A percentile compares a stretch with the other conserved stretches of the same genome.
phyloP scores from a whole-genome alignment of 306 rosid genomes.

The Mimosa bimucronata region DNA sequence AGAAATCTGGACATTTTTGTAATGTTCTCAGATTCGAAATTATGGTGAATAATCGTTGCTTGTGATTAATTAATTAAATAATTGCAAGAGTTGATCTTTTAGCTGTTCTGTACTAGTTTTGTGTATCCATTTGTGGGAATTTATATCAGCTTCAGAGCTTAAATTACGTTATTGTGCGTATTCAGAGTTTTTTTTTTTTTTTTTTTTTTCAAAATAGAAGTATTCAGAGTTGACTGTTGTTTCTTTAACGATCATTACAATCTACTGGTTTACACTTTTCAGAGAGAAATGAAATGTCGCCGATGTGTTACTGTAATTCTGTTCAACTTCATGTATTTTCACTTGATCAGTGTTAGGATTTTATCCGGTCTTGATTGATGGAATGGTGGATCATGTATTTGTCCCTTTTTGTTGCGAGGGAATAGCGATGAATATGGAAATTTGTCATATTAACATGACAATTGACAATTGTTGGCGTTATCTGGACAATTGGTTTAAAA shows the following conservation, averaged over 20 bases:
- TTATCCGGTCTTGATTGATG: constrained; percentile 11
- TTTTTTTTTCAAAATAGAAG: too few relatives aligned
- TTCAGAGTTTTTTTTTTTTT: too few relatives aligned
- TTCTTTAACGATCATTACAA: neutral
- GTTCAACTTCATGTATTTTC: neutral
- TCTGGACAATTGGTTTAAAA: neutral
- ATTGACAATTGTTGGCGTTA: neutral
- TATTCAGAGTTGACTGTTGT: neutral
- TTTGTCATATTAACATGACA: neutral
- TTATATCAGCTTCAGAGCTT: neutral
- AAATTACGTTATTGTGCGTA: neutral
- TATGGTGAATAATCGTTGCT: neutral
- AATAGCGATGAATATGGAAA: neutral
- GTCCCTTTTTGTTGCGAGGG: neutral
- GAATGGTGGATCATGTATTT: neutral
- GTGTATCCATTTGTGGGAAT: neutral
- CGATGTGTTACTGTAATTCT: constrained; percentile 21
- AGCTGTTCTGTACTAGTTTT: neutral
- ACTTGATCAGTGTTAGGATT: neutral
- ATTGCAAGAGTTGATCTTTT: constrained; percentile 5
- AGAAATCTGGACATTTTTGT: neutral
- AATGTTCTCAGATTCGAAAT: neutral
- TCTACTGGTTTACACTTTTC: neutral
- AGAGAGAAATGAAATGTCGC: neutral
- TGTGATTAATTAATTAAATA: neutral